phyloP scores from a whole-genome alignment of 306 rosid genomes.

The Arachis hypogaea region DNA sequence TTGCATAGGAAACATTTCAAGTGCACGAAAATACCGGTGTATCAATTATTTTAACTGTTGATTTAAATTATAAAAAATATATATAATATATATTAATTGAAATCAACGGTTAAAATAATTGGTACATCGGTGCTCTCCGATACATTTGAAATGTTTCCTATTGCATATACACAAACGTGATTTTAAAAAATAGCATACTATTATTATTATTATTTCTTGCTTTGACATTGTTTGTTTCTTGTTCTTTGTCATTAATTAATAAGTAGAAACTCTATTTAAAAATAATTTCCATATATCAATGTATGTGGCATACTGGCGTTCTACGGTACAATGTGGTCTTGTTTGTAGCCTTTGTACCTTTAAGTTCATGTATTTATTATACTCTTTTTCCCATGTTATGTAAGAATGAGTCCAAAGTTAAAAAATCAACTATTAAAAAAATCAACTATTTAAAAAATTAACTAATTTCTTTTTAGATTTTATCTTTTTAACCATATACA shows the following conservation, averaged over 20 bases:
- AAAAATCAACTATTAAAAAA: too few species aligned
- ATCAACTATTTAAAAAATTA: too few species aligned
- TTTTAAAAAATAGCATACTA: neutral
- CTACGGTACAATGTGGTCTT: neutral
- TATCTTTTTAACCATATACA: too few species aligned
- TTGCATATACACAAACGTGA: slow-evolving; percentile 1
- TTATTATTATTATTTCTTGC: neutral
- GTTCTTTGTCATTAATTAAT: neutral
- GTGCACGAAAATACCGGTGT: too few species aligned
- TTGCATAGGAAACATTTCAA: neutral
- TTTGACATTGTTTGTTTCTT: slow-evolving; percentile 19
- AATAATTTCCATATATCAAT: neutral
- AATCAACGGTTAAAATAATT: too few species aligned
- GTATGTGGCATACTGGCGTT: neutral
- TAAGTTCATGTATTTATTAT: neutral
- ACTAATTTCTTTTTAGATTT: too few species aligned
- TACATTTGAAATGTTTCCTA: neutral
- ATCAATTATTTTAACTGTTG: too few species aligned
- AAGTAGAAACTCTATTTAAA: slow-evolving; percentile 1
- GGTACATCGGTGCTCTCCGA: too few species aligned
- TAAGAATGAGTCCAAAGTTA: too few species aligned
- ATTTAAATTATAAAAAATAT: too few species aligned
- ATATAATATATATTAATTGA: too few species aligned
- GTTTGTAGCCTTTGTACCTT: neutral
- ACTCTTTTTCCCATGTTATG: too few species aligned